Evolutionary conservation across 148 eudicot genomes (phyloP).

Genomic region (Amaranthus hypochondriacus): DNA sequence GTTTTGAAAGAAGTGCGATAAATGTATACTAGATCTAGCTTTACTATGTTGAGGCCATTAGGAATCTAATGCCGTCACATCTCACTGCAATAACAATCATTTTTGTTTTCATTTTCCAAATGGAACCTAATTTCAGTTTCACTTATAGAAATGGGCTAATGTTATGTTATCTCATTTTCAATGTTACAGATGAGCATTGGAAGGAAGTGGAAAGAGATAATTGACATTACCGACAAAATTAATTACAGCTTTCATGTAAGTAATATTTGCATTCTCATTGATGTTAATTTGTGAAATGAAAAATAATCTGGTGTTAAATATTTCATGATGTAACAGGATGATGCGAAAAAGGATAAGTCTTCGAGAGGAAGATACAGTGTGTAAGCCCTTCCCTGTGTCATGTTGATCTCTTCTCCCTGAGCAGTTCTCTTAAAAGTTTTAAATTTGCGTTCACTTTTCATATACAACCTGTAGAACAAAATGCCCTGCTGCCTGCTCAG

Average conservation of each 20-base stretch:
- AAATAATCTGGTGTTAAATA: not conserved
- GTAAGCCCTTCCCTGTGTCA: slow-evolving; percentile 22
- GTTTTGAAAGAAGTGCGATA: not conserved
- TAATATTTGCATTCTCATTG: not conserved
- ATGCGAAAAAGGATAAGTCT: slow-evolving; percentile 56
- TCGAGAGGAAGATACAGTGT: slow-evolving; percentile 57
- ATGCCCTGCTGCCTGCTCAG: slow-evolving; percentile 4
- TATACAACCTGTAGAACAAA: not conserved
- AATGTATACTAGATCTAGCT: not conserved
- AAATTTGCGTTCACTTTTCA: not conserved
- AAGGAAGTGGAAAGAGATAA: slow-evolving; percentile 85
- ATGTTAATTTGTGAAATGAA: not conserved
- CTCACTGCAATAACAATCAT: no score
- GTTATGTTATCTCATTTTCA: not conserved
- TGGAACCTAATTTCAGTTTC: not conserved
- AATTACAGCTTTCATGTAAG: slow-evolving; percentile 66
- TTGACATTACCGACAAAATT: slow-evolving; percentile 63
- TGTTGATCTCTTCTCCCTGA: slow-evolving; percentile 1
- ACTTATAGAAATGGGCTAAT: not conserved
- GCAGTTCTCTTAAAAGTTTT: slow-evolving; percentile 6
- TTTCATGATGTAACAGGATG: slow-evolving; percentile 46
- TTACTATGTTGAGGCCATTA: not conserved
- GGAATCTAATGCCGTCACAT: not conserved
- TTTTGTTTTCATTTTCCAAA: not conserved
- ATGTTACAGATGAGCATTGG: slow-evolving; percentile 73